Conservation (phyloP, 2,329 filamentous ascomycete species). For the Ilyonectria sp. region DNA sequence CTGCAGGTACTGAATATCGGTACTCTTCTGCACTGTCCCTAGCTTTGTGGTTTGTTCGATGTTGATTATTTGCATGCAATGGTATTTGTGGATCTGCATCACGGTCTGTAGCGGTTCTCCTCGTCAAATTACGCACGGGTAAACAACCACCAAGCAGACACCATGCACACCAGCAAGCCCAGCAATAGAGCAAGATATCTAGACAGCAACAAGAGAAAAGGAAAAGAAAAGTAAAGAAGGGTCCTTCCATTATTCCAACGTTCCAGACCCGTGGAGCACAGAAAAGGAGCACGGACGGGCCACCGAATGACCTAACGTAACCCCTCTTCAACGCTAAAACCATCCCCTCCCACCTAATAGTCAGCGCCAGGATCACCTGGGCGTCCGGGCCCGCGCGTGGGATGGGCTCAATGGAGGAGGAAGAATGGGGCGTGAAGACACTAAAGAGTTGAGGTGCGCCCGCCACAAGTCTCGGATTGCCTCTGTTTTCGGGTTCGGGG, state of each 20-base stretch:
- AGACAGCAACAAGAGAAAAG: no score
- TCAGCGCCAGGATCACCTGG: not conserved
- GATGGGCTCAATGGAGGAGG: not conserved
- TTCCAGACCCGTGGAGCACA: not conserved
- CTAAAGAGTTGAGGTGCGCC: not conserved
- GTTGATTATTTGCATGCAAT: no score
- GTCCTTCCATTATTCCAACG: no score
- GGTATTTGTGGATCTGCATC: no score
- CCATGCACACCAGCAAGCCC: no score
- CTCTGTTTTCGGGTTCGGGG: not conserved
- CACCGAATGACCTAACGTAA: not conserved
- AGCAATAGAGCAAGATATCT: no score
- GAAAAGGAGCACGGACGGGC: not conserved
- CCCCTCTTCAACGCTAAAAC: constrained; percentile 1
- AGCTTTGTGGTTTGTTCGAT: no score
- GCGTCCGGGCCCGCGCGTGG: constrained; percentile 3
- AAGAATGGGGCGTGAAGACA: not conserved
- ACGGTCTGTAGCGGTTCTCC: no score
- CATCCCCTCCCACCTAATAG: not conserved
- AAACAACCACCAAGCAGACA: no score
- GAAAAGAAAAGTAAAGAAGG: no score
- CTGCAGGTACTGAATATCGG: not conserved
- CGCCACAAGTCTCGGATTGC: not conserved
- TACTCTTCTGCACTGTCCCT: no score
- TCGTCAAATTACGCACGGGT: no score